Percentiles rank a stretch among this genome's conserved stretches.
Evolutionary conservation across 2,329 filamentous ascomycete species (phyloP).

Genomic region (Aspergillus carbonarius): DNA sequence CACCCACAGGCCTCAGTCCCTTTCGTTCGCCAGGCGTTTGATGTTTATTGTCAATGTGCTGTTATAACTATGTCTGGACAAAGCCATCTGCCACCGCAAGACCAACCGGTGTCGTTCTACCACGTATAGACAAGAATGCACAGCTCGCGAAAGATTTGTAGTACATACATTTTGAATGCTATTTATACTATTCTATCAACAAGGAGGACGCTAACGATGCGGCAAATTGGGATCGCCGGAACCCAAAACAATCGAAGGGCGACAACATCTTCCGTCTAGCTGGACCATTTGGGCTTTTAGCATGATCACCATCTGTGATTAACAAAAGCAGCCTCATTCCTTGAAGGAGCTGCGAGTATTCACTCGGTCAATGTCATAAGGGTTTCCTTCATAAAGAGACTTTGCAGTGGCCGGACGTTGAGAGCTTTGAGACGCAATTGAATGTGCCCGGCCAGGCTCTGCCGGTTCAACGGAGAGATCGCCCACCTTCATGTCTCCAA

Average conservation of each 20-base stretch:
- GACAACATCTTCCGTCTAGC: no score
- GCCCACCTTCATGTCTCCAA: not conserved
- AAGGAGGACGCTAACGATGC: not conserved
- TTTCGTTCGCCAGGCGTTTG: no score
- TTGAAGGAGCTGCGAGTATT: constrained; percentile 44
- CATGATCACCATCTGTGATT: not conserved
- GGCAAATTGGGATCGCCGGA: not conserved
- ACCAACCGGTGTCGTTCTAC: no score
- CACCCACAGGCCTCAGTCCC: no score
- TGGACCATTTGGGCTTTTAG: no score
- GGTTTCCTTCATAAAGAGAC: constrained; percentile 43
- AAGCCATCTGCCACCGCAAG: no score
- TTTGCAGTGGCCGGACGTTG: constrained; percentile 4
- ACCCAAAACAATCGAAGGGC: not conserved
- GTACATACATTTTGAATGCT: no score
- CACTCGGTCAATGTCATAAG: constrained; percentile 46
- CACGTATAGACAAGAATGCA: no score
- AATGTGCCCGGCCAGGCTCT: constrained; percentile 23
- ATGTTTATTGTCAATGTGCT: no score
- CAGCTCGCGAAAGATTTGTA: no score
- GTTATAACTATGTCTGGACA: no score
- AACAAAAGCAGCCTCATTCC: not conserved
- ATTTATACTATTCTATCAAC: not conserved
- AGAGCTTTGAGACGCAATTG: constrained; percentile 16
- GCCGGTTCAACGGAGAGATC: not conserved